Evolutionary conservation across 305 asterid species (phyloP).

Genomic region (Caryopteris hybrid): DNA sequence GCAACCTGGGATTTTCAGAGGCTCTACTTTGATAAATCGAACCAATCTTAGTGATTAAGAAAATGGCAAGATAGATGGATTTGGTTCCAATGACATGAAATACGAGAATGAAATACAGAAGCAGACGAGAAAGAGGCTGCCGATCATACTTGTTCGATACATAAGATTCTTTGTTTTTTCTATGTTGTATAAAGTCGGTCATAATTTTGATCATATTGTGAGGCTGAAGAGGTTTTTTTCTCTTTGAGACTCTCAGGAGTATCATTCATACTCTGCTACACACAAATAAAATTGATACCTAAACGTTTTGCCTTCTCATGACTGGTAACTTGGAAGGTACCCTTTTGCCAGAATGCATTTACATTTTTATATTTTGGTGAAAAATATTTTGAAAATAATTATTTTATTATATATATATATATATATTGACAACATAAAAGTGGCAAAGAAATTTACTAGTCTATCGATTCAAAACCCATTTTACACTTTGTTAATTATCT

Average conservation of each 20-base stretch:
- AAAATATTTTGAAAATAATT: too few species aligned
- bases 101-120: not conserved
- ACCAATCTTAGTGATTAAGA: not conserved
- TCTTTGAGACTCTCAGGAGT: too few species aligned
- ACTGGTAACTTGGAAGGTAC: too few species aligned
- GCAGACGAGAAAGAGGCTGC: not conserved
- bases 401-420: too few species aligned
- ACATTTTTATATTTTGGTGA: too few species aligned
- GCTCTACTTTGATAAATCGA: conserved; percentile 33
- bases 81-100: not conserved
- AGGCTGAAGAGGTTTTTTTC: not conserved
- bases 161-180: not conserved
- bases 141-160: not conserved
- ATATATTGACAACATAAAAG: too few species aligned
- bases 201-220: not conserved
- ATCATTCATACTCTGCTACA: too few species aligned
- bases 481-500: too few species aligned
- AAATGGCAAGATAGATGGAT: not conserved
- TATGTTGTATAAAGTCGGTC: too few species aligned
- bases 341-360: too few species aligned
- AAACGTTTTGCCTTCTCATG: not conserved
- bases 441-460: too few species aligned
- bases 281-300: not conserved
- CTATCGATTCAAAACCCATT: too few species aligned
- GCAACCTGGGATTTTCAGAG: conserved; percentile 31